Evolutionary conservation across 768 basidiomycete species (phyloP), one percentile per base, ranked within the genome.

Genomic region (Amanita pseudoporphyria): DNA sequence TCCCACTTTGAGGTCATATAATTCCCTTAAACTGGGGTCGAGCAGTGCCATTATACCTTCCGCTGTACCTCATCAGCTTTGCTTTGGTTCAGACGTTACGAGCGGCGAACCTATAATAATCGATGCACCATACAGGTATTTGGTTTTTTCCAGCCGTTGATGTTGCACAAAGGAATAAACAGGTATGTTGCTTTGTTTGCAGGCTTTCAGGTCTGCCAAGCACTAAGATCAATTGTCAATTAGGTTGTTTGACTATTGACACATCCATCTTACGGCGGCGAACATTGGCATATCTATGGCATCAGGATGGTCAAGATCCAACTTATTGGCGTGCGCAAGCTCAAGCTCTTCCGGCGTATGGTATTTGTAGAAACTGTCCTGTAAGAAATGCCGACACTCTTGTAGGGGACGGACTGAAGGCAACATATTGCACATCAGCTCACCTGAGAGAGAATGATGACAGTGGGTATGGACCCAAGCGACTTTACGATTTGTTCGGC

Each of bases 321-420:
- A 74, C 45, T 78, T 67, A 58, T 83, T 94, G 14, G 79, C 76
- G 62, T 91, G 85, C 0, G 95, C 95, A n/a, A 87, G 71, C 5
- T 71, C 75, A 16, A 91, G 71, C 65, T 98, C 84, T 57, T 94
- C 89, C 2, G 78, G 74, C 3, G 74, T 76, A 58, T 91, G 87
- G 40, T 68, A 67, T 58, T 84, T 89, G 69, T 99, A 99, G 67
- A 98, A 99, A 61, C 88, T 89, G 64, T 98, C 94, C 87, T 93
- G 64, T 41, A 51, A 16, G 2, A n/a, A n/a, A n/a, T n/a, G n/a
- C n/a, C n/a, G 13, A 21, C 24, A 40, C 26, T 7, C 26, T 28
- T 14, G 36, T 35, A 9, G 37, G 38, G 14, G 9, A 35, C 36
- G 32, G 45, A n/a, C 31, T 30, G 9, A 32, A 6, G 14, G 1